Base-by-base conservation (phyloP, 2,329 filamentous ascomycete genomes). In the Trichoderma guizhouense region DNA sequence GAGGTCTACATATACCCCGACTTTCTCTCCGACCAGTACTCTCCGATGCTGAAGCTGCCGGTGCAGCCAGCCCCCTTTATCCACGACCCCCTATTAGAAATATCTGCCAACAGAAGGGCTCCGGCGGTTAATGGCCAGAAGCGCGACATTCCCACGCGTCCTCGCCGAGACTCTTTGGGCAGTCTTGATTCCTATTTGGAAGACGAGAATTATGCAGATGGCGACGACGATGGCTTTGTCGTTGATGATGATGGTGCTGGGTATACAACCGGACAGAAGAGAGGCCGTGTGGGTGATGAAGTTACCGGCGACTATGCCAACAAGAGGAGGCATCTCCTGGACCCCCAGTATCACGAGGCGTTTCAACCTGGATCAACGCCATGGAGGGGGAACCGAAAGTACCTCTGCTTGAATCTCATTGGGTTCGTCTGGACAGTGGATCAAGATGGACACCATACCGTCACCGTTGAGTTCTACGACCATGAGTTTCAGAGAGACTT, bases 381-480 rank as follows among this genome's bases (percentile, higher is more conserved):
- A 0, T 99, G 96, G 97, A 90, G 94, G 74, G 96, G 96, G 1
- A 96, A 97, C 80, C 88, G 96, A 74, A 93, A 95, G 79, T 97
- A 99, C 79, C 87, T 99, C 1, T 97, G 94, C 78, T 88, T 98
- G 53, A 98, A 98, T 79, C 84, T 99, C 72, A 93, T 95, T 68
- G 96, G 97, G 1, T 96, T 97, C 78, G 93, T 98, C 9, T 99
- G 96, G 94, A 98, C 95, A 0, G 93, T 99, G 21, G 93, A 97
- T 76, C 96, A 99, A 81, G 95, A 98, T 78, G 93, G 92, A 0
- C 92, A 95, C 76, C 90, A 98, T 79, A 99, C 96, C 2, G 91
- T 99, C 12, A 98, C 95, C 0, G 95, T 98, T 2, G 96, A 98
- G 78, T 99, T 99, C 80, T 98, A 98, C 80, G 97, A 99, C 80